These are phyloP conservation scores for Crithidia thermophila DNA, from an alignment of 208 protist genomes.

Conservation along the genomic window DNA sequence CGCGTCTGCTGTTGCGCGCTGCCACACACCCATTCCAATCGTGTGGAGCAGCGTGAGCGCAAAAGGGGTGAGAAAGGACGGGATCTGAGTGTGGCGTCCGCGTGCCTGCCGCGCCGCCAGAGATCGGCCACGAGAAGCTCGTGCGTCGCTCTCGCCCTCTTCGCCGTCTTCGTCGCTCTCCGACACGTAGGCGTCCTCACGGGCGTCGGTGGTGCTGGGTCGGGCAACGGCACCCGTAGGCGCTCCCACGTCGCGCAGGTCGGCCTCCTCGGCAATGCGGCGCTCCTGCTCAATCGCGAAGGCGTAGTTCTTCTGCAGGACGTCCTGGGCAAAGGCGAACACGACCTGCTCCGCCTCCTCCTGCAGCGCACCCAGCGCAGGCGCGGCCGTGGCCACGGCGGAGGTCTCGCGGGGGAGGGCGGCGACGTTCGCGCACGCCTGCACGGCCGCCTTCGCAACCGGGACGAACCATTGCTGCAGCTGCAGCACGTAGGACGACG, in stretches of 20 bases:
- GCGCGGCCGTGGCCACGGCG: not conserved
- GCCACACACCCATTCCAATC: conserved; percentile 42
- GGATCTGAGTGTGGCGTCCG: conserved; percentile 13
- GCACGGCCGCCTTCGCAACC: conserved; percentile 34
- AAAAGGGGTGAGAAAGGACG: conserved; percentile 57
- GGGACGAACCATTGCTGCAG: conserved; percentile 51
- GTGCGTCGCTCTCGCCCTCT: not conserved
- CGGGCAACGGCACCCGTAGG: not conserved
- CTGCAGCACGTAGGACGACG: conserved; percentile 20
- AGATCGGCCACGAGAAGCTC: too few relatives aligned
- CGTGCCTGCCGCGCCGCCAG: conserved; percentile 6
- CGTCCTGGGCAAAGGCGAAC: conserved; percentile 84
- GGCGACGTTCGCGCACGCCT: conserved; percentile 25
- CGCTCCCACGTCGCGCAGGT: not conserved
- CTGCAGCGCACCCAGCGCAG: not conserved
- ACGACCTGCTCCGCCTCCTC: conserved; percentile 37
- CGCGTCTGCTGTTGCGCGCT: conserved; percentile 13
- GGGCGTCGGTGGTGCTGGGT: not conserved
- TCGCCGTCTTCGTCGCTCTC: conserved; percentile 27
- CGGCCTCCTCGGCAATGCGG: conserved; percentile 35
- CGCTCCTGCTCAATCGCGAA: conserved; percentile 72
- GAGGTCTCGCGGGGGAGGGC: not conserved
- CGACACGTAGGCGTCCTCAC: conserved; percentile 38
- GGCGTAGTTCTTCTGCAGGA: conserved; percentile 86
- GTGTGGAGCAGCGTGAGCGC: conserved; percentile 62